Percentiles rank a stretch among this genome's conserved stretches.
These are phyloP conservation scores for Murraya koenigii DNA, from an alignment of 345 rosid genomes.

Conservation along the genomic window DNA sequence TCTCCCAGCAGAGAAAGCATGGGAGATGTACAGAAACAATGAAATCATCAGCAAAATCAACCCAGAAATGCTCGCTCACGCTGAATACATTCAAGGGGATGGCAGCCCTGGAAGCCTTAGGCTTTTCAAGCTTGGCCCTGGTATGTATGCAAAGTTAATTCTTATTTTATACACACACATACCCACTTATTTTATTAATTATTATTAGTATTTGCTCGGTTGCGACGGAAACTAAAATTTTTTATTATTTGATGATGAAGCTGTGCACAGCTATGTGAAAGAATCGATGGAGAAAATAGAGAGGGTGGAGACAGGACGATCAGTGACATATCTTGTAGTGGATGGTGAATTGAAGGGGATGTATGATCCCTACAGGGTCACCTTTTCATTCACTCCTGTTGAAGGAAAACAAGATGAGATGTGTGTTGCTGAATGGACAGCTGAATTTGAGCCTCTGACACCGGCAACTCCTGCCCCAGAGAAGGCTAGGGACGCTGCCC, in stretches of 20 bases:
- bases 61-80: constrained; percentile 36
- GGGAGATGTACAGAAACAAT: constrained; percentile 46
- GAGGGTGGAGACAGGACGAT: constrained; percentile 33
- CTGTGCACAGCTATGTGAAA: constrained; percentile 31
- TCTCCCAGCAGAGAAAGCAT: constrained; percentile 37
- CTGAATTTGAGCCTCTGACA: constrained; percentile 25
- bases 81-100: constrained; percentile 33
- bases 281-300: constrained; percentile 41
- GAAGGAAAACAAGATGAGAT: constrained; percentile 25
- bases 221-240: not conserved
- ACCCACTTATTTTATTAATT: too few relatives aligned
- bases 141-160: constrained; percentile 5
- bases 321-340: constrained; percentile 33
- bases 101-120: constrained; percentile 45
- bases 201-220: not conserved
- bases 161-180: too few relatives aligned
- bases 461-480: constrained; percentile 38
- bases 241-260: constrained; percentile 17
- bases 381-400: constrained; percentile 31
- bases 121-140: constrained; percentile 48
- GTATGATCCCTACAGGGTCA: constrained; percentile 41
- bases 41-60: constrained; percentile 39
- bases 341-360: constrained; percentile 32
- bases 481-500: constrained; percentile 39
- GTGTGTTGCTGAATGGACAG: constrained; percentile 40